Conservation (phyloP, 805 yeast species). For the Kluyveromyces dobzhanskii region DNA sequence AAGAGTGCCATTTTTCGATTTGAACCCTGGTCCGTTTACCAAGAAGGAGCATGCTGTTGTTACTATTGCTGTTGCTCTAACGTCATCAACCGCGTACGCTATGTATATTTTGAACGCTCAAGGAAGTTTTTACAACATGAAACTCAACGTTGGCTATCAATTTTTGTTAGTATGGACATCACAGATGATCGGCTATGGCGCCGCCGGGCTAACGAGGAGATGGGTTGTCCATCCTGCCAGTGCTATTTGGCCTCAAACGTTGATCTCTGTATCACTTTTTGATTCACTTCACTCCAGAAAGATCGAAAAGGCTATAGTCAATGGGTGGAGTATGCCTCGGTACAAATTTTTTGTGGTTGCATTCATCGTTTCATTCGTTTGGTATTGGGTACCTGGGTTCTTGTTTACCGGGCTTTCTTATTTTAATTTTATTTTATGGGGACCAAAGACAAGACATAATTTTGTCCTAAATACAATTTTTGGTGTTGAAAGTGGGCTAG, state of each 20-base stretch:
- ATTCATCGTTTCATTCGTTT: constrained; percentile 38
- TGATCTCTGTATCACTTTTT: constrained; percentile 51
- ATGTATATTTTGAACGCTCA: constrained; percentile 46
- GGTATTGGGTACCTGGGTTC: constrained; percentile 63
- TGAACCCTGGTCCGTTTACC: constrained; percentile 48
- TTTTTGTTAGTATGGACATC: constrained; percentile 45
- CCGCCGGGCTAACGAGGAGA: constrained; percentile 53
- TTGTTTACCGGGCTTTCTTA: constrained; percentile 52
- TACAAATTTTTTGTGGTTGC: constrained; percentile 40
- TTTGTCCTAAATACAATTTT: constrained; percentile 53
- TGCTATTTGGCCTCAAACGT: constrained; percentile 56
- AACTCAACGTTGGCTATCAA: constrained; percentile 41
- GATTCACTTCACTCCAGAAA: constrained; percentile 38
- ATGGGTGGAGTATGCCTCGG: constrained; percentile 54
- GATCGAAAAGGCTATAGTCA: constrained; percentile 35
- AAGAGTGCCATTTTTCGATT: constrained; percentile 25
- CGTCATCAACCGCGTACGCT: constrained; percentile 43
- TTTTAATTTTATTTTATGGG: constrained; percentile 41
- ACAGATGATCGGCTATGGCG: constrained; percentile 58
- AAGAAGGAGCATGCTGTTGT: constrained; percentile 45
- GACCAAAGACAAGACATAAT: constrained; percentile 34
- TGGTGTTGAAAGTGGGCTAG: constrained; percentile 51
- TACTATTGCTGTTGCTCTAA: constrained; percentile 39
- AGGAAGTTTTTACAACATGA: constrained; percentile 37
- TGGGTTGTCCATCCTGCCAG: constrained; percentile 52